These are phyloP conservation scores for Phaeosphaeria sp. DNA, from an alignment of 2,329 filamentous ascomycete species.

Conservation along the genomic window DNA sequence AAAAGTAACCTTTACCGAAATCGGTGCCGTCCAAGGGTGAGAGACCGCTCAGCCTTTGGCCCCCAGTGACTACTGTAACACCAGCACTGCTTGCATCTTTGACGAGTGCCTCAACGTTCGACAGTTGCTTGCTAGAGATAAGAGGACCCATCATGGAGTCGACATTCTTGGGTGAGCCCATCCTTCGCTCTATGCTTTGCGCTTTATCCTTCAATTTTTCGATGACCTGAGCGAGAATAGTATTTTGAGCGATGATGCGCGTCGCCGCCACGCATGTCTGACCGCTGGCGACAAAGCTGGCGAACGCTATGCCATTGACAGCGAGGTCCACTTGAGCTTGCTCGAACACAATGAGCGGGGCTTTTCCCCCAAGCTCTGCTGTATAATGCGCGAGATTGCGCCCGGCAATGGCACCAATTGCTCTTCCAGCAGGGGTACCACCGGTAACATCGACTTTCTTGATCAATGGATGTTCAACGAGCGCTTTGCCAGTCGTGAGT, in stretches of 20 bases:
- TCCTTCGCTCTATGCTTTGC: constrained; percentile 60
- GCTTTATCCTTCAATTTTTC: constrained; percentile 50
- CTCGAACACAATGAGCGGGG: constrained; percentile 47
- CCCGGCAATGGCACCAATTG: constrained; percentile 46
- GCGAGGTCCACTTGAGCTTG: constrained; percentile 45
- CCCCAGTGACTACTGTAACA: constrained; percentile 55
- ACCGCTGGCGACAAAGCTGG: constrained; percentile 59
- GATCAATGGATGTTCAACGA: constrained; percentile 44
- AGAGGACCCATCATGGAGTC: constrained; percentile 70
- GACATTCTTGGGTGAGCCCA: constrained; percentile 64
- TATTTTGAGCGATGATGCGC: constrained; percentile 58
- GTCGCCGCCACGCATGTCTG: constrained; percentile 65
- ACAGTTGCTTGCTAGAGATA: constrained; percentile 61
- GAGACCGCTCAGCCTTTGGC: constrained; percentile 54
- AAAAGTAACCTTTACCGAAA: constrained; percentile 60
- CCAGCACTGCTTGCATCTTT: constrained; percentile 46
- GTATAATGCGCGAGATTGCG: constrained; percentile 45
- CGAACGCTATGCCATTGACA: constrained; percentile 49
- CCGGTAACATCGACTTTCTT: constrained; percentile 50
- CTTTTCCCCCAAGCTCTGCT: constrained; percentile 47
- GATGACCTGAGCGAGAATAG: constrained; percentile 50
- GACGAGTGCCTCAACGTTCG: constrained; percentile 46
- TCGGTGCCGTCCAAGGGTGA: constrained; percentile 61
- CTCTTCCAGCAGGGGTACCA: constrained; percentile 45
- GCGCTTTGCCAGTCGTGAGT: constrained; percentile 41